Conservation (phyloP, 2,329 filamentous ascomycete genomes). For the Capronia coronata region DNA sequence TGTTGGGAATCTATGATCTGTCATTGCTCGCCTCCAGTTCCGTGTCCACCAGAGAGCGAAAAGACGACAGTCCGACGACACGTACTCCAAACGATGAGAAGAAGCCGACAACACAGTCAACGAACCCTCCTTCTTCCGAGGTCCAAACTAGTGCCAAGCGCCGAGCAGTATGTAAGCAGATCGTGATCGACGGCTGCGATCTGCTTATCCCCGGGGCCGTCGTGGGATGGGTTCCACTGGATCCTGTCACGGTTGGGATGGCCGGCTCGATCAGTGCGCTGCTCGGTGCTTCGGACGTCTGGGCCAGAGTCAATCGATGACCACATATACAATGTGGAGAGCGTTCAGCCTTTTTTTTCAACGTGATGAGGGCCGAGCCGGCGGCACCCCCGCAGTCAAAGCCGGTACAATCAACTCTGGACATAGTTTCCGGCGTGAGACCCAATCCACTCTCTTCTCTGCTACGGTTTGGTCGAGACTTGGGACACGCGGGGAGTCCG, state of each 20-base stretch:
- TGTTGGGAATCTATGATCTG: constrained; percentile 41
- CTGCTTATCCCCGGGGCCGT: constrained; percentile 54
- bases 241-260: constrained; percentile 49
- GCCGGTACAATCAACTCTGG: no score
- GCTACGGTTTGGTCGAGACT: no score
- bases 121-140: neutral
- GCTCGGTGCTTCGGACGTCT: constrained; percentile 43
- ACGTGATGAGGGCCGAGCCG: no score
- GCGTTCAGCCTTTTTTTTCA: no score
- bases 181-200: constrained; percentile 56
- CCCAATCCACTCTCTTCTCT: no score
- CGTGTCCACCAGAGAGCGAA: no score
- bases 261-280: constrained; percentile 58
- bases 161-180: constrained; percentile 34
- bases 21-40: neutral
- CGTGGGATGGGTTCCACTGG: constrained; percentile 55
- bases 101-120: neutral
- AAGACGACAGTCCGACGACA: no score
- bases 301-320: constrained; percentile 16
- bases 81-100: neutral
- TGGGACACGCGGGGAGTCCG: no score
- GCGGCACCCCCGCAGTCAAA: no score
- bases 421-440: no score
- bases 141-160: no score
- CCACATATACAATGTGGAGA: neutral